Percentiles rank a stretch among this genome's conserved stretches.
Conservation (phyloP, 1,139 yeast genomes). For the Lodderomyces pseudojiufengensis region DNA sequence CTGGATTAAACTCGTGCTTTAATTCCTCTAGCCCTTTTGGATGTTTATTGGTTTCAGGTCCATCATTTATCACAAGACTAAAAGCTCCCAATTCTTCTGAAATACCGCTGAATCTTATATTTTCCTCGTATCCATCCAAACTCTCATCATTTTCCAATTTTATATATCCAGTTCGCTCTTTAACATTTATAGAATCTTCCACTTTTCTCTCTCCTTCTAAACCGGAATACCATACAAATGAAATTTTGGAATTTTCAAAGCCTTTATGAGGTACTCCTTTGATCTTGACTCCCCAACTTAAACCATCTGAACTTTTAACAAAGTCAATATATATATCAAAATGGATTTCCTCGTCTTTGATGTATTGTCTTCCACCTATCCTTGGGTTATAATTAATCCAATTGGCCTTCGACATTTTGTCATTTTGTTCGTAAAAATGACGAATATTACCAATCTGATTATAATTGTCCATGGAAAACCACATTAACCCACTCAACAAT, state of each 20-base stretch:
- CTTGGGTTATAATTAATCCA: slow-evolving; percentile 90
- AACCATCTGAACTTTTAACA: slow-evolving; percentile 68
- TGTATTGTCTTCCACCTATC: slow-evolving; percentile 75
- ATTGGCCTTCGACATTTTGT: slow-evolving; percentile 70
- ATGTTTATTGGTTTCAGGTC: slow-evolving; percentile 42
- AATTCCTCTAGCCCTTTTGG: slow-evolving; percentile 26
- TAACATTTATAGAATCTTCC: slow-evolving; percentile 19
- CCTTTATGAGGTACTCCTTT: slow-evolving; percentile 58
- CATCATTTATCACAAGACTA: slow-evolving; percentile 47
- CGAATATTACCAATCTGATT: slow-evolving; percentile 61
- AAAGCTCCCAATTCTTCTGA: slow-evolving; percentile 57
- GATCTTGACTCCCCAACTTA: slow-evolving; percentile 74
- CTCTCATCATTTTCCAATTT: slow-evolving; percentile 27
- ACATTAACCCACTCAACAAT: slow-evolving; percentile 77
- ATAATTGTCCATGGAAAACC: slow-evolving; percentile 71
- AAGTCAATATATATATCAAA: slow-evolving; percentile 67
- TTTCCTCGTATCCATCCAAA: slow-evolving; percentile 30
- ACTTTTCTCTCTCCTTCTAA: slow-evolving; percentile 54
- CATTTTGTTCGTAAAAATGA: slow-evolving; percentile 76
- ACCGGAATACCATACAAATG: slow-evolving; percentile 77
- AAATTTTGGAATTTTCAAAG: slow-evolving; percentile 46
- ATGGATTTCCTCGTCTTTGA: slow-evolving; percentile 64
- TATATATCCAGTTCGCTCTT: slow-evolving; percentile 27
- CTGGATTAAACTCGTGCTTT: slow-evolving; percentile 45
- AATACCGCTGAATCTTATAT: slow-evolving; percentile 47